These are phyloP conservation scores for Corchorus olitorius DNA, from an alignment of 345 rosid species.

Conservation along the genomic window DNA sequence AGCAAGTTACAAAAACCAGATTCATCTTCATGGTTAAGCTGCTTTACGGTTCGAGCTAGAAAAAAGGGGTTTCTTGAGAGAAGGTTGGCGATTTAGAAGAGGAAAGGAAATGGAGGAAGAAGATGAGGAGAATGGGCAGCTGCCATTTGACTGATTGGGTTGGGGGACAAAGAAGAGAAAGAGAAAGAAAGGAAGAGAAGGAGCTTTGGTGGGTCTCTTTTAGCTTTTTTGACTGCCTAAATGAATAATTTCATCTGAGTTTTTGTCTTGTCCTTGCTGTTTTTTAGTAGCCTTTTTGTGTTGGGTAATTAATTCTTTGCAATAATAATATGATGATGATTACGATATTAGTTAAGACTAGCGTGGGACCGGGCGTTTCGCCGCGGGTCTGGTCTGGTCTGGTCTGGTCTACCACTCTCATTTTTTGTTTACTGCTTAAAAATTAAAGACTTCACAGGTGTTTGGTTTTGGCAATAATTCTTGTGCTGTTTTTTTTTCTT, in stretches of 20 bases:
- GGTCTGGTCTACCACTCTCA: no score
- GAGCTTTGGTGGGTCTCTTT: background rate
- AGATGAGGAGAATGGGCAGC: constrained; percentile 10
- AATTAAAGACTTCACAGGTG: no score
- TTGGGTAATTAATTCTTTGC: background rate
- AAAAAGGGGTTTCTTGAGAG: background rate
- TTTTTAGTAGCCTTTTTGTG: background rate
- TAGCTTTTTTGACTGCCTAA: constrained; percentile 1
- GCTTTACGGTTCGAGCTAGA: no score
- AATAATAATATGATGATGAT: no score
- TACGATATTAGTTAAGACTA: no score
- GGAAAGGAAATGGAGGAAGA: background rate
- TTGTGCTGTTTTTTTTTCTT: no score
- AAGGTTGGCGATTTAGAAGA: background rate
- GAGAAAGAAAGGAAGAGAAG: background rate
- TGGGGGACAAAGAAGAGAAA: background rate
- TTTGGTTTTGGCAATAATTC: no score
- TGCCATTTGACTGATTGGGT: constrained; percentile 8
- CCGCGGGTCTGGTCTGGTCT: no score
- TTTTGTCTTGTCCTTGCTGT: background rate
- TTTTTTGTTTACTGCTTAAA: no score
- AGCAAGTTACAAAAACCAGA: background rate
- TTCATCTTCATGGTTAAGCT: constrained; percentile 1
- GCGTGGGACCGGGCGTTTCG: no score
- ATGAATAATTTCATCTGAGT: background rate